Evolutionary conservation across 2,329 filamentous ascomycete genomes (phyloP), one percentile per base, ranked within the genome.

Genomic region (Pestalotiopsis sp.): DNA sequence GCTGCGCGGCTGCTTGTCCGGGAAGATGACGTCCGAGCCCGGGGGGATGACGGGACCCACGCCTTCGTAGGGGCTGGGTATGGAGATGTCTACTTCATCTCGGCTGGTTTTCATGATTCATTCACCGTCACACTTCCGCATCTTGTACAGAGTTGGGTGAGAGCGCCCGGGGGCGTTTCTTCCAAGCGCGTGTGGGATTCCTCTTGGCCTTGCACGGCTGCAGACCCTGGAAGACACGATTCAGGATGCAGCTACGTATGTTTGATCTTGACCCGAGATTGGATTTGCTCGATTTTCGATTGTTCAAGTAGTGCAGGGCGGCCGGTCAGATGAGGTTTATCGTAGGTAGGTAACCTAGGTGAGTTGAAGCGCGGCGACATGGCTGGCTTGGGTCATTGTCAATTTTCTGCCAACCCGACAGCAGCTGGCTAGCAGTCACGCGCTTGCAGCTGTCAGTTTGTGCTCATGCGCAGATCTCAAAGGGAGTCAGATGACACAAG

Each of bases 1-100:
- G 76, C 79, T 87, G 66, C 85, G 82, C 6, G 84, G 82, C 52
- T 84, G 79, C 66, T 84, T 83, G 70, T 86, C 84, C 38, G 84
- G 80, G 9, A 80, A 76, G 9, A 81, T 83, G 13, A 58, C 67
- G 25, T 70, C 68, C n/a, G 61, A n/a, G 20, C 61, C 61, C 49
- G 66, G 17, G 11, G 68, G 68, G 13, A 69, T 62, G 36, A 69
- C 68, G 20, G 69, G 67, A 20, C 63, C 64, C 23, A 64, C 61
- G 31, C 66, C 66, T 57, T 20, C 52, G 63, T 68, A 66, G 4
- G 66, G 69, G 25, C 60, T 67, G 58, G 69, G 69, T 60, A 67
- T 61, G 9, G 66, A 60, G 66, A 67, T 45, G 60, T 63, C 64
- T 45, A 57, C 64, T 58, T 70, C 69, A 70, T 58, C 64, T 64